Base-by-base conservation (phyloP, 1,284 basidiomycete genomes). In the Papiliotrema laurentii region DNA sequence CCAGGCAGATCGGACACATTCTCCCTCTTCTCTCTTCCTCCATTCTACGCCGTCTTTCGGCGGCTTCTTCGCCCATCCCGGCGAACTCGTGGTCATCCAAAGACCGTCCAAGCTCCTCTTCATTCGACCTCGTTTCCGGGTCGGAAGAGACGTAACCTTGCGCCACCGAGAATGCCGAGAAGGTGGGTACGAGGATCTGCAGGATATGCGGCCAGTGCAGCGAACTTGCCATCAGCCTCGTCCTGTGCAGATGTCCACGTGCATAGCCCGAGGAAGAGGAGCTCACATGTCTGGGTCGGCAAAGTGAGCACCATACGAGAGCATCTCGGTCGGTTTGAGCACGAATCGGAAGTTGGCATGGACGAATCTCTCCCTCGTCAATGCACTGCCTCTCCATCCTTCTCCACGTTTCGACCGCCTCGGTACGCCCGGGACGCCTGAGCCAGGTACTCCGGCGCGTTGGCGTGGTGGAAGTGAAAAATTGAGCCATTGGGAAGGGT, bases 161-260 rank as follows among this genome's bases (percentile, higher is more conserved):
- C 1, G 72, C 72, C 9, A 72, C 65, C 4, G 72, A 71, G 34
- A 73, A 71, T 14, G 76, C 69, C 13, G 74, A 75, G 26, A 76
- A 72, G 45, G 87, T 88, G 28, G 91, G 88, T 54, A 98, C 84
- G 62, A 98, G 83, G 53, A 99, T 84, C 72, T 97, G 94, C 7
- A 96, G 78, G 58, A 99, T 89, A 73, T 97, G 89, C n/a, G 86
- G 82, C 90, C 90, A 96, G 76, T 92, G 87, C 71, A 96, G 87
- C 74, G 85, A 89, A 61, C 89, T 92, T n/a, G n/a, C n/a, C n/a
- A n/a, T n/a, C n/a, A n/a, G n/a, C n/a, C n/a, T n/a, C n/a, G n/a
- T n/a, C n/a, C n/a, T n/a, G n/a, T n/a, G n/a, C n/a, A n/a, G 61
- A 1, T 53, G 53, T 64, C 57, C 35, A 30, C 18, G 24, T 25